These are phyloP conservation scores for Prunus fruticosa DNA, from an alignment of 306 rosid genomes.

Conservation along the genomic window DNA sequence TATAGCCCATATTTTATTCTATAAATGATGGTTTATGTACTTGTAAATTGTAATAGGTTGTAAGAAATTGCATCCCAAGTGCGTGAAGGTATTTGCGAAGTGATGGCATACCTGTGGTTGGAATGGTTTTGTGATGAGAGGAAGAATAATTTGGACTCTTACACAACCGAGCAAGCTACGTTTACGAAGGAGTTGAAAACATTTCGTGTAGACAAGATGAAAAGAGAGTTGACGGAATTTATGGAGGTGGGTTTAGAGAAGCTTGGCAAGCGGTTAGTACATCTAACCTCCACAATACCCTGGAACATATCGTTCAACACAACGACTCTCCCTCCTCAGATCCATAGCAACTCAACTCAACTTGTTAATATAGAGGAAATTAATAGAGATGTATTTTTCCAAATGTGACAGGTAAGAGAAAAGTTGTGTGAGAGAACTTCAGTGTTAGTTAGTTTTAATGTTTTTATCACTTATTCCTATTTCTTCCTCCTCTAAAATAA, in stretches of 20 bases:
- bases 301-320: background rate
- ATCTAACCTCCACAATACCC: background rate
- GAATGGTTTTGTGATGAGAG: background rate
- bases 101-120: background rate
- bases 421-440: too few relatives aligned
- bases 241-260: background rate
- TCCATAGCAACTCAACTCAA: too few relatives aligned
- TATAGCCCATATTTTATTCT: too few relatives aligned
- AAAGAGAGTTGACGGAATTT: background rate
- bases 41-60: background rate
- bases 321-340: background rate
- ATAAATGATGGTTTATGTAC: too few relatives aligned
- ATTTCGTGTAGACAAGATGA: fast-evolving
- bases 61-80: background rate
- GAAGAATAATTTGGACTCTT: background rate
- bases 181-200: background rate
- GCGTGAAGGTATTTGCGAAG: background rate
- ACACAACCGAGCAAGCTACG: background rate
- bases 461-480: too few relatives aligned
- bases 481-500: too few relatives aligned
- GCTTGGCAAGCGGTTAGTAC: background rate
- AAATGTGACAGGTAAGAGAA: too few relatives aligned
- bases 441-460: too few relatives aligned
- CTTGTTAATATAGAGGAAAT: too few relatives aligned
- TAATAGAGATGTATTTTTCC: too few relatives aligned